Base-by-base conservation (phyloP, 2,329 filamentous ascomycete species). In the Colletotrichum sp. region DNA sequence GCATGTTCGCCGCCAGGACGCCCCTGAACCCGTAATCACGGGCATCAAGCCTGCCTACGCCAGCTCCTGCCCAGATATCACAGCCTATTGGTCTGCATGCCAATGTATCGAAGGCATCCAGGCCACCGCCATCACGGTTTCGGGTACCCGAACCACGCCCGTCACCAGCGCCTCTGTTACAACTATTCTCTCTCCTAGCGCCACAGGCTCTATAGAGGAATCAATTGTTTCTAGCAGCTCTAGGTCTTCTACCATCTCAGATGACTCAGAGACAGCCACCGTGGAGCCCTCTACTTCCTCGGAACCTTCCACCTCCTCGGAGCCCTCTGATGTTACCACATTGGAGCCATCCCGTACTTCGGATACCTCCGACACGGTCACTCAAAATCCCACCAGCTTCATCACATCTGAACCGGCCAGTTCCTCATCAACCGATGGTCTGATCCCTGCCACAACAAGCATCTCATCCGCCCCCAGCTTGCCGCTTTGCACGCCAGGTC, bases 91-190 rank as follows among this genome's bases (percentile, higher is more conserved):
- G 76, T 73, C 65, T 24, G 78, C 77, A 2, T 79, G 78, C 55
- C 76, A 78, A 71, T 79, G 78, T 68, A 78, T 78, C 68, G 55
- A 56, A 14, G 78, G 77, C 48, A 76, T 78, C 73, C 36, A 7
- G 14, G 67, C 75, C 4, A 77, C 77, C 5, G 74, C 69, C 38
- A 52, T 76, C 21, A 77, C 77, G 9, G 67, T 73, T 21, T 66
- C 70, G 38, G 3, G 73, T 71, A 13, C 61, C 13, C 34, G 36
- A 5, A 26, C 61, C 18, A 63, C 61, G 13, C 14, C 13, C 14
- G n/a, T 36, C 32, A 63, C 2, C 61, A 63, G 61, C 8, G 21
- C 61, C n/a, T 10, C 9, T n/a, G n/a, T 32, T 9, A 34, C 58
- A 14, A 21, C 32, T 21, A n/a, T 16, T 2, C 7, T 28, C 26